Evolutionary conservation across 83 land plant genomes (phyloP).

Genomic region (Thuja plicata): DNA sequence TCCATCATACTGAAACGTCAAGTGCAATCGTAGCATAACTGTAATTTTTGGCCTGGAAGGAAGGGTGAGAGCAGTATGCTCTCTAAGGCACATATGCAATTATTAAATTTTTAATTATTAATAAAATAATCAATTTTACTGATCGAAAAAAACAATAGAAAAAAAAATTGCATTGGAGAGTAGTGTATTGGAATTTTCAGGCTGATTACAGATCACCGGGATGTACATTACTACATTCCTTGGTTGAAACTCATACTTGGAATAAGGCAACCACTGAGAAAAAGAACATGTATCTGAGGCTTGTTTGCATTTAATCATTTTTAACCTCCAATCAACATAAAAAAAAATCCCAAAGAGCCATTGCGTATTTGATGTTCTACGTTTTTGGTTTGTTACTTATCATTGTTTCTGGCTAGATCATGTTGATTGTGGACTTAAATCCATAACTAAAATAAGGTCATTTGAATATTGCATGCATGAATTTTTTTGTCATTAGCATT

Average conservation of each 20-base stretch:
- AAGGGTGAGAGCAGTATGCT: no score
- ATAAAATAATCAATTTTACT: no score
- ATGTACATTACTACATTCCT: background rate
- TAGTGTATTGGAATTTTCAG: no score
- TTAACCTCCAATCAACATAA: background rate
- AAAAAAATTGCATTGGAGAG: no score
- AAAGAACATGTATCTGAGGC: background rate
- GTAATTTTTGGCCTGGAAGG: no score
- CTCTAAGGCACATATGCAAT: no score
- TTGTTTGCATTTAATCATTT: background rate
- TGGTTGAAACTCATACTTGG: background rate
- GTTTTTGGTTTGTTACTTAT: background rate
- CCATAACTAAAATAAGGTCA: no score
- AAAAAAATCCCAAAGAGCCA: background rate
- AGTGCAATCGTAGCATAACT: no score
- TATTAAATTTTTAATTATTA: no score
- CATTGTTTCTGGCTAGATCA: background rate
- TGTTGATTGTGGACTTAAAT: background rate
- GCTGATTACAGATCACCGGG: background rate
- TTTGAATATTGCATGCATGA: background rate
- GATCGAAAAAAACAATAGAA: no score
- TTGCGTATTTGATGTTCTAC: background rate
- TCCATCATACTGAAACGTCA: no score
- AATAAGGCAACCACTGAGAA: background rate
- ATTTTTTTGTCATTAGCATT: background rate